These are phyloP conservation scores for Microcyclospora tardicrescens DNA, from an alignment of 2,329 filamentous ascomycete genomes.

Conservation along the genomic window DNA sequence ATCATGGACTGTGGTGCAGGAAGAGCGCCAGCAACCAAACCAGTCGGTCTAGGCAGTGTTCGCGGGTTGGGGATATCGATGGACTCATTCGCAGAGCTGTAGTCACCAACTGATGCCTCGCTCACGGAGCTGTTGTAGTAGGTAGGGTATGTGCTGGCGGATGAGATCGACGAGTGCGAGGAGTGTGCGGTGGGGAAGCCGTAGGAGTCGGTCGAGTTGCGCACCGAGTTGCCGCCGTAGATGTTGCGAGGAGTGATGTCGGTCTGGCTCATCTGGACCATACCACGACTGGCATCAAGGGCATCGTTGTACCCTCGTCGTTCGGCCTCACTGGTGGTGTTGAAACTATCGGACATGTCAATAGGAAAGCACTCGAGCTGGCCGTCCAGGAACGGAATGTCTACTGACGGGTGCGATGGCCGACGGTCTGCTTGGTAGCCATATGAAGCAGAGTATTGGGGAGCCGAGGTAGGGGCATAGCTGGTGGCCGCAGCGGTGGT, in stretches of 20 bases:
- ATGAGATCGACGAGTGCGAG: slow-evolving; percentile 79
- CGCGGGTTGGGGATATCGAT: slow-evolving; percentile 69
- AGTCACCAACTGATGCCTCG: slow-evolving; percentile 77
- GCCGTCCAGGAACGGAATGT: slow-evolving; percentile 21
- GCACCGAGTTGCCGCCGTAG: slow-evolving; percentile 55
- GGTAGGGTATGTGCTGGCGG: slow-evolving; percentile 61
- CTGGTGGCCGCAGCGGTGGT: slow-evolving; percentile 52
- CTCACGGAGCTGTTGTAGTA: slow-evolving; percentile 75
- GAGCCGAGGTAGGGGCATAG: slow-evolving; percentile 54
- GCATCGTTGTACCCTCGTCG: slow-evolving; percentile 70
- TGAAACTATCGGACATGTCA: slow-evolving; percentile 49
- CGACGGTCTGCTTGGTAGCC: slow-evolving; percentile 51
- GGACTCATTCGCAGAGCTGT: slow-evolving; percentile 78
- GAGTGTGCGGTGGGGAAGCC: slow-evolving; percentile 80
- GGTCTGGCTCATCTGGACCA: slow-evolving; percentile 82
- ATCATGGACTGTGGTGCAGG: slow-evolving; percentile 95
- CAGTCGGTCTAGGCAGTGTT: slow-evolving; percentile 69
- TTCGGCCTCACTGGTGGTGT: slow-evolving; percentile 42
- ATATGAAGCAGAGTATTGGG: slow-evolving; percentile 57
- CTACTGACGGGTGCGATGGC: slow-evolving; percentile 74
- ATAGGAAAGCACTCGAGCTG: slow-evolving; percentile 49
- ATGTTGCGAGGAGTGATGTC: slow-evolving; percentile 80
- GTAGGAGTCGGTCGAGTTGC: slow-evolving; percentile 73
- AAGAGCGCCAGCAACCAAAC: slow-evolving; percentile 46
- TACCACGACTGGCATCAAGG: slow-evolving; percentile 82